Base-by-base conservation (phyloP, 371 early-diverging fungal genomes). In the Blastocladiella emersonii region DNA sequence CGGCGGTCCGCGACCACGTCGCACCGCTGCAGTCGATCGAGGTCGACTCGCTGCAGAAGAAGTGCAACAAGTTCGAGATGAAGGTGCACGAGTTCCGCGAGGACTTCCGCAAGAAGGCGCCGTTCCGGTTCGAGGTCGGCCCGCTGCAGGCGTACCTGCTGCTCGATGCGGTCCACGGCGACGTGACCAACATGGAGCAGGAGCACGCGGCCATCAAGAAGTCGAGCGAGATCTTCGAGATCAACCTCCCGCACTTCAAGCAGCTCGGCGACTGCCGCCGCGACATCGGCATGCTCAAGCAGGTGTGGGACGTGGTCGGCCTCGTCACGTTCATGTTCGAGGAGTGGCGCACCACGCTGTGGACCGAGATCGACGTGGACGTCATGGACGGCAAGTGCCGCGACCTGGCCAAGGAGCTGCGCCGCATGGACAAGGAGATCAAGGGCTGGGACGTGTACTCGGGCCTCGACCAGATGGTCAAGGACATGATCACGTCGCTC, bases 401-500 rank as follows among this genome's bases (percentile, higher is more conserved):
- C 19, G 83, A 83, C 64, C 66, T 83, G 15, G 65, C 71, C 25
- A 83, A 83, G 65, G 83, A 83, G 59, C 70, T 83, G 45, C 70
- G 82, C 5, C 64, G 74, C 23, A 78, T 83, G 80, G 83, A 83
- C 71, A 81, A 80, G 60, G 83, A 83, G 67, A 78, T 83, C 67
- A 83, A 83, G 67, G 81, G 76, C 23, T 83, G 83, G 83, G 78
- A 81, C 66, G 82, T 75, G n/a, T 83, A 78, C 71, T 61, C 70
- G 0, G 81, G 81, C 12, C 66, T 83, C 10, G 83, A 83, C 63
- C 79, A 83, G 61, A 76, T 74, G 72, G 83, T 83, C 32, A 83
- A 83, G 67, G 82, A 83, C 65, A 83, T 83, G 81, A 77, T 81
- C 53, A 83, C 80, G 30, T 71, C 72, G 57, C 71, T 83, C 61